Evolutionary conservation across 176 grass and related monocot species (phyloP).

Genomic region (Elymus sibiricus): DNA sequence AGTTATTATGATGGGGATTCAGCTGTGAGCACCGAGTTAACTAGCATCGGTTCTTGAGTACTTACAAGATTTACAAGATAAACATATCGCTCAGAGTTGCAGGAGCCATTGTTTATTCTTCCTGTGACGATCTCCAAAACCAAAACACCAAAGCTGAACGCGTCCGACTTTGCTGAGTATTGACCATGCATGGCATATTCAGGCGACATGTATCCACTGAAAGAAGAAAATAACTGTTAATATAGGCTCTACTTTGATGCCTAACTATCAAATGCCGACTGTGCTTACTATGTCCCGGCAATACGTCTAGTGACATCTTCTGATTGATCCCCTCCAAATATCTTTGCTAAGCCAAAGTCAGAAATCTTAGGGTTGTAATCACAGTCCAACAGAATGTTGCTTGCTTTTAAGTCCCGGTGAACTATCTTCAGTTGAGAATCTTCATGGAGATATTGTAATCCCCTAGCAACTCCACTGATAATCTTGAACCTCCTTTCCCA

Average conservation of each 20-base stretch:
- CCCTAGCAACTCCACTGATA: not conserved
- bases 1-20: not conserved
- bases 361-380: not conserved
- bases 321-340: not conserved
- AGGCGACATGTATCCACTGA: not conserved
- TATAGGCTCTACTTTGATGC: not conserved
- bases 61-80: not conserved
- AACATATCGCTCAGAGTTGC: not conserved
- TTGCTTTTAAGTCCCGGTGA: not conserved
- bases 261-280: not conserved
- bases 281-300: not conserved
- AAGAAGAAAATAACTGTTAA: not conserved
- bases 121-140: not conserved
- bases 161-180: not conserved
- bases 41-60: not conserved
- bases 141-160: not conserved
- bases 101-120: not conserved
- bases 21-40: not conserved
- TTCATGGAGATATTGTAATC: not conserved
- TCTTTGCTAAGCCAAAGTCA: not conserved
- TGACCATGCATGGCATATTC: not conserved
- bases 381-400: not conserved
- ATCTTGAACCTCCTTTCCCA: not conserved
- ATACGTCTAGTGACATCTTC: not conserved
- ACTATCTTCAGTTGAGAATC: not conserved